Base-by-base conservation (phyloP, 208 protist genomes). In the Wallacemonas collosoma region DNA sequence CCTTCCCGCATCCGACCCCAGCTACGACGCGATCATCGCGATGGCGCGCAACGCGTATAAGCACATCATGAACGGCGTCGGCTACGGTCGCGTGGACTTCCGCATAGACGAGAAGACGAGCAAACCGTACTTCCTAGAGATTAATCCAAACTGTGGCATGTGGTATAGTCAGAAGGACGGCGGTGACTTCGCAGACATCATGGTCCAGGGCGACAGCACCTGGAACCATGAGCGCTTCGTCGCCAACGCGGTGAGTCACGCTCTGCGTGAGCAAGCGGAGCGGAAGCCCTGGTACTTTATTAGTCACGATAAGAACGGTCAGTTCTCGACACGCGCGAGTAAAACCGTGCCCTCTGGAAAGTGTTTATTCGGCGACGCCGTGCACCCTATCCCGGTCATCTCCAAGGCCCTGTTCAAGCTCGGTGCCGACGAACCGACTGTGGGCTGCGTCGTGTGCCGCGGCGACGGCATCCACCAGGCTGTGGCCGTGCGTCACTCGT, bases 121-220 rank as follows among this genome's bases (percentile, higher is more conserved):
- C 11, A 84, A 86, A 53, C 85, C 87, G 8, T 90, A 90, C 77
- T 96, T 96, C 67, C 76, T 96, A 14, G 92, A 96, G 75, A 96
- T 96, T 76, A 96, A 96, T 71, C 89, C 89, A 39, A 96, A 96
- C 80, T 94, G 89, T 73, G 92, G 92, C 2, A 95, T 96, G 90
- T 95, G 89, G 88, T 96, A 96, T 73, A 67, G 76, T 61, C 76
- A 85, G 38, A 89, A 90, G 63, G 90, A 93, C 57, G 88, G 87
- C 61, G 90, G 90, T 15, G 90, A 95, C 80, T 95, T 93, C 69
- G 90, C 90, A 14, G 90, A 95, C 65, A 71, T 93, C 35, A 93
- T 93, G 86, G 90, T 95, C 40, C 65, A 89, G 69, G 81, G 80
- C 55, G 90, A 95, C 80, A 75, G 81, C 38, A 81, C 81, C 62